These are phyloP conservation scores for Epichloe sp. DNA, from an alignment of 2,329 filamentous ascomycete genomes.

Conservation along the genomic window DNA sequence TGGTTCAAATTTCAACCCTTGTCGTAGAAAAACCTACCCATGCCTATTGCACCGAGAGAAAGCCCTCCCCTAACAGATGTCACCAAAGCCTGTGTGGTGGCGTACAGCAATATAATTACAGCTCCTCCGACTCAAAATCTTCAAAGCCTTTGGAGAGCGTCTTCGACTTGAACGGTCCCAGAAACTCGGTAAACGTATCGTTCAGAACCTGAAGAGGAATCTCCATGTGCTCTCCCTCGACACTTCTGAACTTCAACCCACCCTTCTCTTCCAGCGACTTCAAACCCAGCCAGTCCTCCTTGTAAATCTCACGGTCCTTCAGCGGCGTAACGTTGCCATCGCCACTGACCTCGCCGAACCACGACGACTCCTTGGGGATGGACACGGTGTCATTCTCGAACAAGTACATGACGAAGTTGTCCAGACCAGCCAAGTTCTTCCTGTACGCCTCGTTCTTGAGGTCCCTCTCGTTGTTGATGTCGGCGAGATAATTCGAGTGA, in stretches of 20 bases:
- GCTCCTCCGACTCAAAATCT: slow-evolving; percentile 21
- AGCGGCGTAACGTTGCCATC: slow-evolving; percentile 51
- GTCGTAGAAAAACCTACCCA: not conserved
- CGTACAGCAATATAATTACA: slow-evolving; percentile 15
- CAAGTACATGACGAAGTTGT: slow-evolving; percentile 77
- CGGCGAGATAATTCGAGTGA: slow-evolving; percentile 77
- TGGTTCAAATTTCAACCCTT: not conserved
- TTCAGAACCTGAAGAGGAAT: slow-evolving; percentile 53
- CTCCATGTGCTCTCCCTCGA: slow-evolving; percentile 73
- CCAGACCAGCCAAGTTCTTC: slow-evolving; percentile 52
- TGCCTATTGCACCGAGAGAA: not conserved
- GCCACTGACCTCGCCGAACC: slow-evolving; percentile 78
- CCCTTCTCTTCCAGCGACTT: slow-evolving; percentile 66
- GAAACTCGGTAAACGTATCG: slow-evolving; percentile 53
- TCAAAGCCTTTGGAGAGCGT: slow-evolving; percentile 12
- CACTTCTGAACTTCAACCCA: slow-evolving; percentile 60
- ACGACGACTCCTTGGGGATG: slow-evolving; percentile 78
- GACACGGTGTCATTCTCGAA: slow-evolving; percentile 80
- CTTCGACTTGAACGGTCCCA: slow-evolving; percentile 37
- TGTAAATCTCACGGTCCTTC: slow-evolving; percentile 59
- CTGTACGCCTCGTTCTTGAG: slow-evolving; percentile 65
- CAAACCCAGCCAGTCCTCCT: slow-evolving; percentile 88
- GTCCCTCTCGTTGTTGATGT: slow-evolving; percentile 85
- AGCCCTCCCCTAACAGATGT: no score
- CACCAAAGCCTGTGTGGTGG: no score